Evolutionary conservation across 2,329 filamentous ascomycete genomes (phyloP).

Genomic region (Claviceps capensis): DNA sequence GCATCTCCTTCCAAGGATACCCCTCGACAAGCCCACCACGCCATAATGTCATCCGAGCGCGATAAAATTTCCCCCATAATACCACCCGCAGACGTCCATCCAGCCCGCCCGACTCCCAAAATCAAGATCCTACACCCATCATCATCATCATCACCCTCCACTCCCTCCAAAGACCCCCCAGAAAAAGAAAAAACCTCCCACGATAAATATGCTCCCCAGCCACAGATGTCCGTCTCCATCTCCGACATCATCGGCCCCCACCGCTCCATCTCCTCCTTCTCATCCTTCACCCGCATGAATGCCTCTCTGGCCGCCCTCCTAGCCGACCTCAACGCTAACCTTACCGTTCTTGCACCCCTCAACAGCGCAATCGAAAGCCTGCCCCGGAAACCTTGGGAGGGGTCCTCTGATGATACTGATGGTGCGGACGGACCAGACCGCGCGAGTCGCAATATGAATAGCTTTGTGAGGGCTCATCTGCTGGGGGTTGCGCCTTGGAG

Average conservation of each 20-base stretch:
- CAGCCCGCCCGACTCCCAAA: conserved; percentile 1
- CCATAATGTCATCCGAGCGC: background rate
- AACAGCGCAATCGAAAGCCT: conserved; percentile 70
- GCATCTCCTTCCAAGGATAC: background rate
- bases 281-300: conserved; percentile 65
- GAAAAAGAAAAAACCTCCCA: conserved; percentile 9
- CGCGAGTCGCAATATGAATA: conserved; percentile 60
- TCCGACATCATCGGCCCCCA: conserved; percentile 75
- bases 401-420: conserved; percentile 50
- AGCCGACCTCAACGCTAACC: conserved; percentile 51
- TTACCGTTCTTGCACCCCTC: conserved; percentile 75
- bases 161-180: conserved; percentile 3
- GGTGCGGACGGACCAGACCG: conserved; percentile 62
- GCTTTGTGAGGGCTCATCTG: conserved; percentile 80
- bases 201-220: conserved; percentile 6
- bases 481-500: conserved; percentile 56
- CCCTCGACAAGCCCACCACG: background rate
- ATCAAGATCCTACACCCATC: conserved; percentile 3
- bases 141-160: too few species aligned
- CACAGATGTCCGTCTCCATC: conserved; percentile 46
- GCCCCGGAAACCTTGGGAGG: conserved; percentile 77
- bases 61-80: background rate
- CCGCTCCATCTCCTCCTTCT: conserved; percentile 71
- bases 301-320: conserved; percentile 55
- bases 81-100: background rate